A percentile compares a stretch with the other conserved stretches of the same genome.
These are phyloP conservation scores for Gamarada debralockiae DNA, from an alignment of 495 filamentous ascomycete species.

Conservation along the genomic window DNA sequence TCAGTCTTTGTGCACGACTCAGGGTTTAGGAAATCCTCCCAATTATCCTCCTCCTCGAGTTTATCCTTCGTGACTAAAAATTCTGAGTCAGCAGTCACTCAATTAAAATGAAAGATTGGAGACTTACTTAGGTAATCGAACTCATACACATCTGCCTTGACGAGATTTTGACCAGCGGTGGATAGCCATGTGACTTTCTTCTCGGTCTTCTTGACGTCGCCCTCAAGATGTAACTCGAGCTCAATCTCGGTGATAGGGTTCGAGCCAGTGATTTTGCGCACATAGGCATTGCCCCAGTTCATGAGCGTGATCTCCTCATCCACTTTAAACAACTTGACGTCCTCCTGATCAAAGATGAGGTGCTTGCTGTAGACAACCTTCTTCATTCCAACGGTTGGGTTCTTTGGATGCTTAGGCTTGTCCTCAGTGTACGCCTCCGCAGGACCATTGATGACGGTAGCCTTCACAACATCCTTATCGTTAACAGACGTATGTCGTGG, in stretches of 20 bases:
- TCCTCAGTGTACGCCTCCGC: conserved; percentile 57
- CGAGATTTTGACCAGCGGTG: conserved; percentile 56
- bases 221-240: conserved; percentile 70
- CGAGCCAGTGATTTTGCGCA: conserved; percentile 59
- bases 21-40: conserved; percentile 67
- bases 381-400: conserved; percentile 69
- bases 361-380: conserved; percentile 63
- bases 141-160: conserved; percentile 68
- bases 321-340: conserved; percentile 65
- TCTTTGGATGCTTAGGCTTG: conserved; percentile 72
- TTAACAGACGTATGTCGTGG: conserved; percentile 70
- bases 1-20: conserved; percentile 63
- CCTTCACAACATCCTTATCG: conserved; percentile 54
- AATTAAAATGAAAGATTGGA: too few species aligned
- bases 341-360: conserved; percentile 71
- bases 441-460: conserved; percentile 55
- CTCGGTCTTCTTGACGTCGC: conserved; percentile 80
- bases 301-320: conserved; percentile 84
- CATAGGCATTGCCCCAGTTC: conserved; percentile 82
- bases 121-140: conserved; percentile 62
- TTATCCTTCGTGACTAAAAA: conserved; percentile 66
- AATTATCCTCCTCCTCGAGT: conserved; percentile 63
- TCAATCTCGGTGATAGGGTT: conserved; percentile 55
- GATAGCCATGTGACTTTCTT: conserved; percentile 85
- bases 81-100: too few species aligned